Base-by-base conservation (phyloP, 2,329 filamentous ascomycete genomes). In the Pyricularia sp. region DNA sequence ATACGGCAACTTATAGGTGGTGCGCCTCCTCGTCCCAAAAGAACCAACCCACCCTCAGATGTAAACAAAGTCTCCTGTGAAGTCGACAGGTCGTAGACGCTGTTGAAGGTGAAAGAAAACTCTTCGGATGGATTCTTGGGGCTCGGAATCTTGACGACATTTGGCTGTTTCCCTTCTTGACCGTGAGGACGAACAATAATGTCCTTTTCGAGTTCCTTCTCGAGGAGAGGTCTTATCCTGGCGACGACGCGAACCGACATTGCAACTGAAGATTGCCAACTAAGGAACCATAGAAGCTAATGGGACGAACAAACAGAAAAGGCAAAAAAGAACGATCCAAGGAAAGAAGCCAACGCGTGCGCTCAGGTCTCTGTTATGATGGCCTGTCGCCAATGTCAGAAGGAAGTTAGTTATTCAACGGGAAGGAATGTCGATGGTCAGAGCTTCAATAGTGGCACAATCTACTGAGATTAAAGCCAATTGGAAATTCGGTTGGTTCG, bases 71-170 rank as follows among this genome's bases (percentile, higher is more conserved):
- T 84, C 75, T 96, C 90, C 75, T 99, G 93, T 9, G 90, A 86
- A 19, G 90, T 88, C 44, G 83, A 76, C 70, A 88, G 85, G 72
- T 91, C 91, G 75, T 96, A 97, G 65, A 97, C 93, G 70, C 89
- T 85, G 80, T 94, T 96, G 82, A 97, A 97, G 64, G 93, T 86
- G 75, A 97, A 99, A 64, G 89, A 92, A 77, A 93, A 97, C 72
- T 93, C 89, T 76, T 97, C 93, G 26, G 84, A 81, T 68, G 91
- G 90, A 72, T 97, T 97, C 79, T 94, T 96, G 0, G 93, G 93
- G 73, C 92, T 97, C 3, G 93, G 93, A 71, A 97, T 96, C 74
- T 89, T 88, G 72, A 97, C 86, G 33, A 96, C 78, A 30, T 82
- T 87, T 67, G 83, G 85, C 24, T 86, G 81, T 68, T 81, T 83